phyloP scores from a whole-genome alignment of 768 basidiomycete genomes.

The Leucocoprinus sp. region DNA sequence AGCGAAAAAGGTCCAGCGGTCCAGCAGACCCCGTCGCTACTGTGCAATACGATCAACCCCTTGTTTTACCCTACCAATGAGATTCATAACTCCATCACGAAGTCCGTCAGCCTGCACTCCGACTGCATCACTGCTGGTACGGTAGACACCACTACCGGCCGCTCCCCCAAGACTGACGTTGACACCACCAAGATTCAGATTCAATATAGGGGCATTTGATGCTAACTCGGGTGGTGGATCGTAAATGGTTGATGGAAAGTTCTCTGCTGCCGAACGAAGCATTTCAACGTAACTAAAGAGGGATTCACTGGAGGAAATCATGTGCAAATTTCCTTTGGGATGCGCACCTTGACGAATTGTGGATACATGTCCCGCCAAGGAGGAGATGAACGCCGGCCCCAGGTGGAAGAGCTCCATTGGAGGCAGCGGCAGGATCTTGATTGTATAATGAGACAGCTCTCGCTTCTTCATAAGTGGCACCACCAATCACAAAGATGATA shows the following conservation, averaged over 20 bases:
- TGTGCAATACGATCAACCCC: conserved; percentile 63
- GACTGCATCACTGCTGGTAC: conserved; percentile 66
- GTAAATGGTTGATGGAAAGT: conserved; percentile 58
- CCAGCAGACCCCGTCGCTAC: conserved; percentile 16
- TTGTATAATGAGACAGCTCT: conserved; percentile 80
- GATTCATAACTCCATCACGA: conserved; percentile 77
- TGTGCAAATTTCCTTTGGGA: neutral
- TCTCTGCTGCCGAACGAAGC: conserved; percentile 63
- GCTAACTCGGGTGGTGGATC: conserved; percentile 72
- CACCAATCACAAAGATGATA: conserved; percentile 95
- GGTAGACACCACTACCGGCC: conserved; percentile 75
- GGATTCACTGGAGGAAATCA: conserved; percentile 9
- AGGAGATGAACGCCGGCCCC: conserved; percentile 68
- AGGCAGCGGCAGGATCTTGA: conserved; percentile 54
- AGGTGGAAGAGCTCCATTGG: conserved; percentile 37
- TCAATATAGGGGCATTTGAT: conserved; percentile 69
- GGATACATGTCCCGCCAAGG: conserved; percentile 90
- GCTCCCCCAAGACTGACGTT: conserved; percentile 91
- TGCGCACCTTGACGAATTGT: conserved; percentile 84
- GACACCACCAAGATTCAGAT: conserved; percentile 86
- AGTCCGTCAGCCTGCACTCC: conserved; percentile 82
- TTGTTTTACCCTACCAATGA: conserved; percentile 85
- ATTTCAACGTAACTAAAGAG: conserved; percentile 74
- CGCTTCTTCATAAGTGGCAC: conserved; percentile 94
- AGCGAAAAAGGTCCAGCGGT: conserved; percentile 8